phyloP scores from a whole-genome alignment of 1,284 basidiomycete species.

The Leccinum huronense region DNA sequence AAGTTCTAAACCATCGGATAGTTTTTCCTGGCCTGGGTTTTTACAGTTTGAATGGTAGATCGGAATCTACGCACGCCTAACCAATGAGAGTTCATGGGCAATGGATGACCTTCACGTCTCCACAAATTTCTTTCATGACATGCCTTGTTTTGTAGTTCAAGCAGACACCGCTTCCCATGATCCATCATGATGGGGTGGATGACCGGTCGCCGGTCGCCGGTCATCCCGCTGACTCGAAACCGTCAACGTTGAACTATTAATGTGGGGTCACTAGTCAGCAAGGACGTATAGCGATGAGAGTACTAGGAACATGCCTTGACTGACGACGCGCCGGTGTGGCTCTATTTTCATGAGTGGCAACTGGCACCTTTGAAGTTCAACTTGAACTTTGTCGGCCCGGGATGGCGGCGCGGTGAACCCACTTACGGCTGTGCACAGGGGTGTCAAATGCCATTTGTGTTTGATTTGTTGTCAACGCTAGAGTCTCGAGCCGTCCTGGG shows the following conservation, averaged over 20 bases:
- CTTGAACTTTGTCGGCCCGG: too few relatives aligned
- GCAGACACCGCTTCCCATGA: constrained; percentile 75
- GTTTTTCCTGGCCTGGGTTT: constrained; percentile 60
- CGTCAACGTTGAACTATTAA: too few relatives aligned
- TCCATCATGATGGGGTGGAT: constrained; percentile 61
- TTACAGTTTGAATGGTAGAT: constrained; percentile 98
- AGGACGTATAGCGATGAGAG: not conserved
- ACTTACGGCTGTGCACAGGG: too few relatives aligned
- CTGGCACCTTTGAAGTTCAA: too few relatives aligned
- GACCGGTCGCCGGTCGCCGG: constrained; percentile 13
- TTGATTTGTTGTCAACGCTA: too few relatives aligned
- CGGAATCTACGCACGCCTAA: constrained; percentile 45
- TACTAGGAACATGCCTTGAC: too few relatives aligned
- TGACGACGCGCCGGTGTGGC: too few relatives aligned
- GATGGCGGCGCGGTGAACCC: too few relatives aligned
- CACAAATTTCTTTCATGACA: too few relatives aligned
- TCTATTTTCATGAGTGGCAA: too few relatives aligned
- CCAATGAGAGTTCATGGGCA: constrained; percentile 2
- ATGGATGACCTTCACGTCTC: constrained; percentile 1
- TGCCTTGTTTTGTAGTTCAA: constrained; percentile 78
- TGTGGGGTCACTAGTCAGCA: not conserved
- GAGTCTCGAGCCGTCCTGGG: too few relatives aligned
- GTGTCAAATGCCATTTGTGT: too few relatives aligned
- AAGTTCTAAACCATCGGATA: not conserved
- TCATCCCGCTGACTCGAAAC: constrained; percentile 37